Evolutionary conservation across 805 yeast species (phyloP).

Genomic region (Ogataea salicorniae): DNA sequence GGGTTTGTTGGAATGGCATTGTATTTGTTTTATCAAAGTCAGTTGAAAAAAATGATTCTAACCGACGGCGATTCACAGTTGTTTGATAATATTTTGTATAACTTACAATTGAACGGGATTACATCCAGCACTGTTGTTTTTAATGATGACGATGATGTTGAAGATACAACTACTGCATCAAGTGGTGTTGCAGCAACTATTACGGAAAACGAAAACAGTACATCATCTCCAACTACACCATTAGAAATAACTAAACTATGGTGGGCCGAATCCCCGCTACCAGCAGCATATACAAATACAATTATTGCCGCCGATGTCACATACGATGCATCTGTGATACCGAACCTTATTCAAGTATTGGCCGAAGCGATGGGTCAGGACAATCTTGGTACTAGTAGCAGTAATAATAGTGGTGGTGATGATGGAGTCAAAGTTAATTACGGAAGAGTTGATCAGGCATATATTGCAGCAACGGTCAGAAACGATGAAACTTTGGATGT

Average conservation of each 20-base stretch:
- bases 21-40: conserved; percentile 20
- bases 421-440: not conserved
- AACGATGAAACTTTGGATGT: conserved; percentile 45
- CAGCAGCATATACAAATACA: conserved; percentile 37
- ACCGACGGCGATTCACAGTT: conserved; percentile 68
- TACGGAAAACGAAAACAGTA: not conserved
- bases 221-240: not conserved
- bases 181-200: conserved; percentile 5
- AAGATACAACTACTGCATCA: too few species aligned
- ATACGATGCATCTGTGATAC: conserved; percentile 62
- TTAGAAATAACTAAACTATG: conserved; percentile 38
- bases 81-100: conserved; percentile 41
- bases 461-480: conserved; percentile 72
- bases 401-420: not conserved
- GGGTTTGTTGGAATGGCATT: conserved; percentile 65
- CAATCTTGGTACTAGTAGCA: not conserved
- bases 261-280: conserved; percentile 52
- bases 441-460: conserved; percentile 19
- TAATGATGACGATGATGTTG: too few species aligned
- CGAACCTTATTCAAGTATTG: conserved; percentile 47
- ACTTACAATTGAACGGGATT: conserved; percentile 41
- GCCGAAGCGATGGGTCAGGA: conserved; percentile 29
- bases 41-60: conserved; percentile 30
- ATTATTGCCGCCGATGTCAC: conserved; percentile 86
- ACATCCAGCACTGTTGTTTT: too few species aligned